Evolutionary conservation across 176 grass and related monocot genomes (phyloP).

Genomic region (Olyra latifolia): DNA sequence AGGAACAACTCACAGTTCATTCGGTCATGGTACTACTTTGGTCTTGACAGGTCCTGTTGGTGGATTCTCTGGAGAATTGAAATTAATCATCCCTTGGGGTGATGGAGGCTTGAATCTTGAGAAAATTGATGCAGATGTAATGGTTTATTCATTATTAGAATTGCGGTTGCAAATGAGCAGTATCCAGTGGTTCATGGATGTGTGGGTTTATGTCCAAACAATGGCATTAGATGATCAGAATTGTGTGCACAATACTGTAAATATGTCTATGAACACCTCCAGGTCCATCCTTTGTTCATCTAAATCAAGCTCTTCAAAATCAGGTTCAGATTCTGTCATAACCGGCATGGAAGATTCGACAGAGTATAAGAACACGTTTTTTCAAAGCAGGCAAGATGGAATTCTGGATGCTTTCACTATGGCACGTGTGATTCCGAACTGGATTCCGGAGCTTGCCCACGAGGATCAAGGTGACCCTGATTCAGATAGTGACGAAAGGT

Average conservation of each 20-base stretch:
- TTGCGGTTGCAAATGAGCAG: slow-evolving; percentile 74
- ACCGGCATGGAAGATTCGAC: slow-evolving; percentile 13
- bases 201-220: slow-evolving; percentile 59
- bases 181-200: slow-evolving; percentile 62
- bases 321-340: slow-evolving; percentile 43
- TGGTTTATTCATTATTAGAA: slow-evolving; percentile 72
- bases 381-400: slow-evolving; percentile 57
- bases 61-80: slow-evolving; percentile 81
- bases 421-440: slow-evolving; percentile 78
- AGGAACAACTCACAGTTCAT: slow-evolving; percentile 37
- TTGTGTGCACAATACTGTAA: slow-evolving; percentile 34
- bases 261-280: slow-evolving; percentile 42
- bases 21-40: slow-evolving; percentile 50
- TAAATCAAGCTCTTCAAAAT: slow-evolving; percentile 30
- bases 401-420: slow-evolving; percentile 63
- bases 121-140: slow-evolving; percentile 84
- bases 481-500: slow-evolving; percentile 89
- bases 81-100: slow-evolving; percentile 96
- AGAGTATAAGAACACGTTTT: slow-evolving; percentile 29
- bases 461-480: slow-evolving; percentile 58
- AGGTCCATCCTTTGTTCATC: slow-evolving; percentile 36
- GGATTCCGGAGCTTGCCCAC: slow-evolving; percentile 61
- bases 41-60: slow-evolving; percentile 81
- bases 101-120: slow-evolving; percentile 74
- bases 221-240: slow-evolving; percentile 37